A percentile compares a stretch with the other conserved stretches of the same genome.
phyloP scores from a whole-genome alignment of 202 grass and related monocot genomes.

The Bolboschoenoplectus hybrid region DNA sequence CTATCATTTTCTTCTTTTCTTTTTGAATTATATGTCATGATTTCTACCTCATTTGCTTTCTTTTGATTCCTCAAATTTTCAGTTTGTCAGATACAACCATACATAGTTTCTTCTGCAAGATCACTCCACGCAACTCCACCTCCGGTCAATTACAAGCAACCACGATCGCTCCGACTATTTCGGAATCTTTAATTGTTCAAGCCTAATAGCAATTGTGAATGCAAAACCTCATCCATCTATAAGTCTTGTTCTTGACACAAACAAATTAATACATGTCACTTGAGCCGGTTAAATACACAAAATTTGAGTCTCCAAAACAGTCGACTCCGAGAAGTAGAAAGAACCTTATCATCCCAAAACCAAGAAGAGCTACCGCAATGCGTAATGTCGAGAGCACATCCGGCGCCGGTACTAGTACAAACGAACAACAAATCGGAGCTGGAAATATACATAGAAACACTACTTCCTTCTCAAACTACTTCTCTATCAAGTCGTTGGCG shows the following conservation, averaged over 20 bases:
- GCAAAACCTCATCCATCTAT: neutral
- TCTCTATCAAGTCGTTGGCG: constrained; percentile 48
- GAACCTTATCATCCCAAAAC: neutral
- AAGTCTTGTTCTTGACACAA: neutral
- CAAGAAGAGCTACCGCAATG: neutral
- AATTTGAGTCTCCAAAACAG: constrained; percentile 6
- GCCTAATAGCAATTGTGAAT: neutral
- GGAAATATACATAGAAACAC: neutral
- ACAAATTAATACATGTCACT: neutral
- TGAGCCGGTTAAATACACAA: neutral
- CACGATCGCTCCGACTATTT: neutral
- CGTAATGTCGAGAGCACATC: neutral
- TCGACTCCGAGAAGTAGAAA: neutral
- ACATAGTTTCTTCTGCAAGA: constrained; percentile 4
- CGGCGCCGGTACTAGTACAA: neutral
- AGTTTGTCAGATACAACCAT: neutral
- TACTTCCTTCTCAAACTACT: constrained; percentile 47
- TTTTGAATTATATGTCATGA: neutral
- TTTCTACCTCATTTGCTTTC: neutral
- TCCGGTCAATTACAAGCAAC: neutral
- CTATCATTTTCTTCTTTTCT: no score
- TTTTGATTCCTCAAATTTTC: neutral
- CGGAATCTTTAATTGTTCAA: neutral
- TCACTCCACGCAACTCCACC: neutral
- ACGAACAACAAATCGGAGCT: neutral